A percentile compares a stretch with the other conserved stretches of the same genome.
Evolutionary conservation across 2,329 filamentous ascomycete genomes (phyloP).

Genomic region (Fusarium sp.): DNA sequence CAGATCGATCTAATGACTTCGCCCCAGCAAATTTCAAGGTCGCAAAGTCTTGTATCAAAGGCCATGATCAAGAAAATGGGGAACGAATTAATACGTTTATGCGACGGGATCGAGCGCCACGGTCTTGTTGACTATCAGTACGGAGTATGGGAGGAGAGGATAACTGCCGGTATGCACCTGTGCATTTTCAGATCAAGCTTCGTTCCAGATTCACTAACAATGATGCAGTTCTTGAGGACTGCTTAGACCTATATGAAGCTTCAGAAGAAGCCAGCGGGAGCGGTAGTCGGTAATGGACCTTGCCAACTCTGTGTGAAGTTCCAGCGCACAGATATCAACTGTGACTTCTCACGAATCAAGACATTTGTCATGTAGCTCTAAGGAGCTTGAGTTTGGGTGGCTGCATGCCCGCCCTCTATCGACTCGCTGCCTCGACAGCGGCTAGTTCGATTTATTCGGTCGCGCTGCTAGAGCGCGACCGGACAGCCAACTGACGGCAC

Average conservation of each 20-base stretch:
- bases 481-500: slow-evolving; percentile 25
- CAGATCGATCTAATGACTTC: slow-evolving; percentile 79
- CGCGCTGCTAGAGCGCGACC: slow-evolving; percentile 9
- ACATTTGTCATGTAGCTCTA: background rate
- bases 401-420: slow-evolving; percentile 14
- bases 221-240: slow-evolving; percentile 50
- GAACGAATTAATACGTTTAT: slow-evolving; percentile 80
- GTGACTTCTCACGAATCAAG: background rate
- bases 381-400: slow-evolving; percentile 13
- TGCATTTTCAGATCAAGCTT: background rate
- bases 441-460: background rate
- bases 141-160: slow-evolving; percentile 94
- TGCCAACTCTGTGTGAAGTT: background rate
- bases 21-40: slow-evolving; percentile 64
- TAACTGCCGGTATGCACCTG: slow-evolving; percentile 75
- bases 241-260: slow-evolving; percentile 57
- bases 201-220: slow-evolving; percentile 21
- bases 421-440: background rate
- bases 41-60: slow-evolving; percentile 71
- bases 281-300: slow-evolving; percentile 35
- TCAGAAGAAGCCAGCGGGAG: slow-evolving; percentile 49
- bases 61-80: slow-evolving; percentile 81
- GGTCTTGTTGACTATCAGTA: slow-evolving; percentile 98
- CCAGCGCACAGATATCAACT: background rate
- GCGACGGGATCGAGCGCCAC: slow-evolving; percentile 86